phyloP scores from a whole-genome alignment of 129 eudicot species.

The Flaveria brownii region DNA sequence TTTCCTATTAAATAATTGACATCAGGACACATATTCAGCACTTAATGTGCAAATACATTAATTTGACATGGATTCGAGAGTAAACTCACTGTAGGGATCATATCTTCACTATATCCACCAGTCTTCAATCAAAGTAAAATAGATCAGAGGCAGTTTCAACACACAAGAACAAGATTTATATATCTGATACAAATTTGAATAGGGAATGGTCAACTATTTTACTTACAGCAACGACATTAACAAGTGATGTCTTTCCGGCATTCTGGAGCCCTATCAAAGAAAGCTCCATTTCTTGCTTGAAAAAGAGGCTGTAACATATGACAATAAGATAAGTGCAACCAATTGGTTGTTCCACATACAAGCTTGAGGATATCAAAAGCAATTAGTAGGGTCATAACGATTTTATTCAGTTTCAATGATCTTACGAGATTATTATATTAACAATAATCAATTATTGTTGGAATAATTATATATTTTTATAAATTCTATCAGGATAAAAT shows the following conservation, averaged over 20 bases:
- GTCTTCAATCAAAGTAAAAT: constrained; percentile 45
- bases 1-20: background rate
- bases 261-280: constrained; percentile 97
- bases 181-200: constrained; percentile 1
- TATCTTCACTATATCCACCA: constrained; percentile 97
- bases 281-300: constrained; percentile 99
- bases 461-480: background rate
- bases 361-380: too few relatives aligned
- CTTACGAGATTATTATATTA: too few relatives aligned
- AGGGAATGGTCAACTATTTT: constrained; percentile 42
- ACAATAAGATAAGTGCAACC: constrained; percentile 12
- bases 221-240: constrained; percentile 95
- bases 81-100: constrained; percentile 88
- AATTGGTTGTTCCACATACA: too few relatives aligned
- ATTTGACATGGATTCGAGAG: constrained; percentile 8
- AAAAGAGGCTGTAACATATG: constrained; percentile 76
- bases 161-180: constrained; percentile 1
- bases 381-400: too few relatives aligned
- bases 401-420: too few relatives aligned
- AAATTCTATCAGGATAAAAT: background rate
- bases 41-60: background rate
- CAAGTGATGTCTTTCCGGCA: constrained; percentile 98
- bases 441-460: background rate
- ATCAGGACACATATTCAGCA: background rate
- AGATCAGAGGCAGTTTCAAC: constrained; percentile 16